A percentile compares a stretch with the other conserved stretches of the same genome.
phyloP scores from a whole-genome alignment of 192 early-diverging fungal species.

The Coemansia sp. region DNA sequence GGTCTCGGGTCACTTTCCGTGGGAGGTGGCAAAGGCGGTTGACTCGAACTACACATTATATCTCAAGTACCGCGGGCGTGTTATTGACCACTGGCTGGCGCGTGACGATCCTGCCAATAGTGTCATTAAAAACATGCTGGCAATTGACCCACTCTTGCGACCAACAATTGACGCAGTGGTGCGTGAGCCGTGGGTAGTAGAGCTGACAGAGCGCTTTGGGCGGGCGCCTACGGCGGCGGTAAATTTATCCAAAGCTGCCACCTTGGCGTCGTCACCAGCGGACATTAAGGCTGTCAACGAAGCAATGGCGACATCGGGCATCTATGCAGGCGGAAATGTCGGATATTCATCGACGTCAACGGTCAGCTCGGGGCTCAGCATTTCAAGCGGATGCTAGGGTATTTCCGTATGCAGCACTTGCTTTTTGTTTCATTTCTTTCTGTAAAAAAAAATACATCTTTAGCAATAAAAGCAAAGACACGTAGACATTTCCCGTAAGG shows the following conservation, averaged over 20 bases:
- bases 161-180: constrained; percentile 77
- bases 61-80: constrained; percentile 46
- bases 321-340: constrained; percentile 28
- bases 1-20: constrained; percentile 69
- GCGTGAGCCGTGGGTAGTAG: constrained; percentile 68
- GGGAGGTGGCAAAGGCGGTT: constrained; percentile 58
- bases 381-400: constrained; percentile 39
- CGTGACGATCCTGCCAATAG: constrained; percentile 31
- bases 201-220: constrained; percentile 31
- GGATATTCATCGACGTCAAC: constrained; percentile 46
- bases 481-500: not conserved
- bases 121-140: constrained; percentile 72
- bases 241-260: constrained; percentile 29
- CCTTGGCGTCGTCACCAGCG: constrained; percentile 18
- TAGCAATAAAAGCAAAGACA: not conserved
- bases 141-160: constrained; percentile 65
- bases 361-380: constrained; percentile 46
- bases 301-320: constrained; percentile 27
- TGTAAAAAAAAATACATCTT: constrained; percentile 1
- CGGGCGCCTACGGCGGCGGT: not conserved
- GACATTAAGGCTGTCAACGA: constrained; percentile 40
- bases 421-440: constrained; percentile 1
- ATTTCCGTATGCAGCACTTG: not conserved
- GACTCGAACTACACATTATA: constrained; percentile 69
- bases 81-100: constrained; percentile 59